Evolutionary conservation across 768 basidiomycete genomes (phyloP).

Genomic region (Phylloporus sp.): DNA sequence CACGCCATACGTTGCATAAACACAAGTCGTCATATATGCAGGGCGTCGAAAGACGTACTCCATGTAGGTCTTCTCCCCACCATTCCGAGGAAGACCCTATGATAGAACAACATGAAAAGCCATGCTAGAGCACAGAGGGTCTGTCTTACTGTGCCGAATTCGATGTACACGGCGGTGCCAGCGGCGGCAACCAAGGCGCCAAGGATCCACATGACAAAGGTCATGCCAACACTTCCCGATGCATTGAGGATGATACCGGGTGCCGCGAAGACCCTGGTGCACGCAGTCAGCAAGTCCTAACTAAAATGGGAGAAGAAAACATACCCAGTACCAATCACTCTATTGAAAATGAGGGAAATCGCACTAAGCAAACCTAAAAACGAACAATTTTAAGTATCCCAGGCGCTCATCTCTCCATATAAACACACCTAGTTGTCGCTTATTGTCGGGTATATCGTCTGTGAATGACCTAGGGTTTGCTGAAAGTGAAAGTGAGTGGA

Average conservation of each 20-base stretch:
- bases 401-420: neutral
- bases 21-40: conserved; percentile 56
- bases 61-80: conserved; percentile 75
- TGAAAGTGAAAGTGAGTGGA: neutral
- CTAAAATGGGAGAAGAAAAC: neutral
- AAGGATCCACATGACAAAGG: conserved; percentile 66
- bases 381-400: neutral
- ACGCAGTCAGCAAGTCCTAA: conserved; percentile 2
- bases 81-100: conserved; percentile 65
- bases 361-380: conserved; percentile 41
- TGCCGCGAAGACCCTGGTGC: conserved; percentile 61
- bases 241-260: conserved; percentile 64
- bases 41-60: conserved; percentile 67
- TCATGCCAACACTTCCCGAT: conserved; percentile 67
- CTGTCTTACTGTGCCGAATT: conserved; percentile 64
- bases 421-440: conserved; percentile 48
- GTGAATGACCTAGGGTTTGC: conserved; percentile 15
- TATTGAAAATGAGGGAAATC: conserved; percentile 68
- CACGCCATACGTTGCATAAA: conserved; percentile 54
- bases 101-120: neutral
- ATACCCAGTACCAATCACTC: conserved; percentile 71
- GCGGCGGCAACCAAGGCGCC: conserved; percentile 61
- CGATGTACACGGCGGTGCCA: conserved; percentile 71
- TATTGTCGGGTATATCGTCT: conserved; percentile 46
- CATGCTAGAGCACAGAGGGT: neutral